Conservation (phyloP, 345 rosid species). For the Eucalyptus dawsonii region DNA sequence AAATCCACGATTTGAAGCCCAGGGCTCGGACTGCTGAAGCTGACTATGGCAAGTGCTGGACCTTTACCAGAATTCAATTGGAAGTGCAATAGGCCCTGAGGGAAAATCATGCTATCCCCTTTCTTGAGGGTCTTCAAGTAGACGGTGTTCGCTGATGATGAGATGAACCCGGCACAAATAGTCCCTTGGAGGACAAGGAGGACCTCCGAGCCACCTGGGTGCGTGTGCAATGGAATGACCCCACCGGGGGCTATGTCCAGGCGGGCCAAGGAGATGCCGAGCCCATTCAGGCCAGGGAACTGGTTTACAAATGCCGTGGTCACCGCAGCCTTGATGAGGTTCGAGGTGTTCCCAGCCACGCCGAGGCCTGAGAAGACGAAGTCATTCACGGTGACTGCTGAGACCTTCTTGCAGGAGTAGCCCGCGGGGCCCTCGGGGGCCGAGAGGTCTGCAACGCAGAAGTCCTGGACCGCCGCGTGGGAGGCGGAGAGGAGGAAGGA, state of each 20-base stretch:
- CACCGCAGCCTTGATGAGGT: slow-evolving; percentile 69
- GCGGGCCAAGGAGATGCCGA: slow-evolving; percentile 67
- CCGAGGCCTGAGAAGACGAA: slow-evolving; percentile 57
- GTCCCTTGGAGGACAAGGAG: slow-evolving; percentile 45
- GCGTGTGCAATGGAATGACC: slow-evolving; percentile 76
- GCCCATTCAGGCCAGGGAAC: slow-evolving; percentile 63
- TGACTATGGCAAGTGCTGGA: slow-evolving; percentile 35
- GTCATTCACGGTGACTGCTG: slow-evolving; percentile 40
- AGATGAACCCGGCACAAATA: slow-evolving; percentile 71
- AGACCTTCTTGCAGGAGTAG: slow-evolving; percentile 48
- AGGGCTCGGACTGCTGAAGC: slow-evolving; percentile 61
- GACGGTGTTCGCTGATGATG: slow-evolving; percentile 43
- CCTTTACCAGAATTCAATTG: slow-evolving; percentile 43
- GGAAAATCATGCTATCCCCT: slow-evolving; percentile 68
- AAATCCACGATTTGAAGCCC: slow-evolving; percentile 65
- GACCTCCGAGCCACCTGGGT: slow-evolving; percentile 63
- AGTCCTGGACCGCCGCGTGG: slow-evolving; percentile 52
- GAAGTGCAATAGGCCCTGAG: slow-evolving; percentile 69
- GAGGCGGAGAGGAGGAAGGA: slow-evolving; percentile 31
- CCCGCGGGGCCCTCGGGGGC: slow-evolving; percentile 59
- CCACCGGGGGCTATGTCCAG: slow-evolving; percentile 65
- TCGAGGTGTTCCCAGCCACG: slow-evolving; percentile 44
- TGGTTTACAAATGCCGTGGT: slow-evolving; percentile 57
- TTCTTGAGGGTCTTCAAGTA: slow-evolving; percentile 32
- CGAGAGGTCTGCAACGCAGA: slow-evolving; percentile 54